Evolutionary conservation across 2,329 filamentous ascomycete species (phyloP), one percentile per base, ranked within the genome.

Genomic region (Botrytis medusae): DNA sequence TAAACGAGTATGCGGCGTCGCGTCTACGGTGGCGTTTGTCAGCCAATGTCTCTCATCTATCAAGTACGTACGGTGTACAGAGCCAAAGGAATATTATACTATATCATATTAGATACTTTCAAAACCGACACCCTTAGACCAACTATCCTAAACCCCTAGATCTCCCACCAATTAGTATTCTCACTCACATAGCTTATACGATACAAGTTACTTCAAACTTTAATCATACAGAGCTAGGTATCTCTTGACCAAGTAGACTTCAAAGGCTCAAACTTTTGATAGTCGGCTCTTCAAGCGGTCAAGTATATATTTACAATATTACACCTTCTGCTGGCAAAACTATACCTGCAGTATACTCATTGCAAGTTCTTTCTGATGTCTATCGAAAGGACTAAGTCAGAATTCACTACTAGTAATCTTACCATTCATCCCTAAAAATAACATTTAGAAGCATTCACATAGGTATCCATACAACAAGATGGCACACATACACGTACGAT

Each of bases 1-100:
- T 65, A 51, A 67, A 51, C 46, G 46, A 54, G 42, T 16, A 54
- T 42, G 46, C 34, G 22, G 32, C 64, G 25, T 25, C 48, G 51
- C 51, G 64, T n/a, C 64, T 68, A 54, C 34, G 9, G 25, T 68
- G 46, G 46, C 64, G 64, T 54, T 22, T 40, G 37, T 63, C 22
- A 29, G 10, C 61, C n/a, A 44, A 62, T 40, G 25, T 63, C 9
- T 37, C 40, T 32, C n/a, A 63, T 63, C 61, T 32, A 20, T 44
- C 61, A 44, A 42, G 40, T 32, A 63, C 40, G 2, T n/a, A 29
- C n/a, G 14, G n/a, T 57, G n/a, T 57, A 32, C n/a, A 57, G n/a
- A 57, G n/a, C 48, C 25, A n/a, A 54, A 54, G 6, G 16, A 54
- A 54, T 16, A 18, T 18, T 4, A 29, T 54, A 4, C 1, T 5